Evolutionary conservation across 306 rosid species (phyloP).

Genomic region (Erythrophleum fordii): DNA sequence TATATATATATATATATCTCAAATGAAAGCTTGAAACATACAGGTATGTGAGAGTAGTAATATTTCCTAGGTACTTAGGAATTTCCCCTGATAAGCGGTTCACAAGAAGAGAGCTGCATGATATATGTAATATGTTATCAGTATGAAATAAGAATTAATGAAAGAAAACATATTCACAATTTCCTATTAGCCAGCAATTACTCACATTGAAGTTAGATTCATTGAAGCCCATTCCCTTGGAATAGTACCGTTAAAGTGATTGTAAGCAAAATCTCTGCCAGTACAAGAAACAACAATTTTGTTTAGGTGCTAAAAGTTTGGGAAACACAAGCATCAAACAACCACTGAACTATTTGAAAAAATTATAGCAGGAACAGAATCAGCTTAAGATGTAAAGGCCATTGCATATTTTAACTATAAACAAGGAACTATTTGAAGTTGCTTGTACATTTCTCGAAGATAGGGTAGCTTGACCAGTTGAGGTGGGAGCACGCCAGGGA

Average conservation of each 20-base stretch:
- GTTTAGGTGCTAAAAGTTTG: neutral
- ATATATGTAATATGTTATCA: slow-evolving; percentile 16
- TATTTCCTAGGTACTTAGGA: slow-evolving; percentile 64
- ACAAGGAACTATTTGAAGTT: slow-evolving; percentile 27
- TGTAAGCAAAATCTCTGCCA: slow-evolving; percentile 64
- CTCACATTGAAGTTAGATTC: slow-evolving; percentile 62
- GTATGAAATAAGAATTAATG: slow-evolving; percentile 24
- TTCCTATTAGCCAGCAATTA: neutral
- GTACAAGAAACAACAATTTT: slow-evolving; percentile 28
- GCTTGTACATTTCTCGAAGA: slow-evolving; percentile 43
- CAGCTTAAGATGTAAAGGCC: slow-evolving; percentile 9
- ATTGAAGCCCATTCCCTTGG: slow-evolving; percentile 72
- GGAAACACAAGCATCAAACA: slow-evolving; percentile 1
- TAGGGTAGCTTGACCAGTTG: slow-evolving; percentile 41
- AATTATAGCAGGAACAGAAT: neutral
- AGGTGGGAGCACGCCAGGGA: slow-evolving; percentile 46
- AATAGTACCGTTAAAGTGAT: slow-evolving; percentile 66
- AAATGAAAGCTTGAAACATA: slow-evolving; percentile 45
- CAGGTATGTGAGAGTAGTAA: slow-evolving; percentile 65
- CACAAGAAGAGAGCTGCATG: slow-evolving; percentile 71
- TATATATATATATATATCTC: neutral
- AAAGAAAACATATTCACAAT: slow-evolving; percentile 20
- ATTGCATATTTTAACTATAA: slow-evolving; percentile 16
- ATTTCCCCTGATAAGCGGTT: slow-evolving; percentile 79
- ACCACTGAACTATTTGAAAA: slow-evolving; percentile 15